Evolutionary conservation across 352 stramenopile species (phyloP).

Genomic region (Phytophthora meadii): DNA sequence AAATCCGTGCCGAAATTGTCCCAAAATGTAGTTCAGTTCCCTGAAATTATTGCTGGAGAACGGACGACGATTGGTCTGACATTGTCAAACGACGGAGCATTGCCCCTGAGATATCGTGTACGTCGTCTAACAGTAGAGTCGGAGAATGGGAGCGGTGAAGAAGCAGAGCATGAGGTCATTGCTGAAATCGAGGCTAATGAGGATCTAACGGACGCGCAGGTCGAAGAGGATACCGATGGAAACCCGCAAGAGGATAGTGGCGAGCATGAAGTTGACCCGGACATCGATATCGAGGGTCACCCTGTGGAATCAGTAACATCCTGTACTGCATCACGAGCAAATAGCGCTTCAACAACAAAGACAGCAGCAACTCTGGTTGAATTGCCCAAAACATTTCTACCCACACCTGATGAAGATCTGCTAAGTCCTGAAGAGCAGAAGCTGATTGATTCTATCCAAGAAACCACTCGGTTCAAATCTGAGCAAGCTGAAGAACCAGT

Average conservation of each 20-base stretch:
- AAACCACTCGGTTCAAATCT: slow-evolving; percentile 45
- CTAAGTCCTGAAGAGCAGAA: slow-evolving; percentile 42
- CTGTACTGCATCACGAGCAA: not conserved
- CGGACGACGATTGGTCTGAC: slow-evolving; percentile 54
- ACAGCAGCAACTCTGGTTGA: not conserved
- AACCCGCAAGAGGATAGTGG: slow-evolving; percentile 21
- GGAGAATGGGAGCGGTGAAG: not conserved
- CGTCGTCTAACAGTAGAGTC: not conserved
- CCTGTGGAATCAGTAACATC: not conserved
- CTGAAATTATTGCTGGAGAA: slow-evolving; percentile 84
- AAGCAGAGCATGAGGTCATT: not conserved
- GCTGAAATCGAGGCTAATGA: not conserved
- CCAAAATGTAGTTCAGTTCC: slow-evolving; percentile 55
- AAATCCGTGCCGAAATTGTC: slow-evolving; percentile 77
- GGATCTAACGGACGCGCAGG: not conserved
- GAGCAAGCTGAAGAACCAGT: slow-evolving; percentile 52
- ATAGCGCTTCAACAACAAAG: slow-evolving; percentile 14
- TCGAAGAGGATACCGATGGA: not conserved
- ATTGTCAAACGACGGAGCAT: slow-evolving; percentile 77
- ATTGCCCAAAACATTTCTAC: not conserved
- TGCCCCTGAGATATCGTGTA: slow-evolving; percentile 65
- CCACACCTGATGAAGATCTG: not conserved
- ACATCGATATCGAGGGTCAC: not conserved
- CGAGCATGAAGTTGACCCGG: not conserved
- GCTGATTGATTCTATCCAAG: slow-evolving; percentile 38